Percentiles rank a stretch among this genome's conserved stretches.
Conservation (phyloP, 176 grass and related monocot species). For the Eleusine indica region DNA sequence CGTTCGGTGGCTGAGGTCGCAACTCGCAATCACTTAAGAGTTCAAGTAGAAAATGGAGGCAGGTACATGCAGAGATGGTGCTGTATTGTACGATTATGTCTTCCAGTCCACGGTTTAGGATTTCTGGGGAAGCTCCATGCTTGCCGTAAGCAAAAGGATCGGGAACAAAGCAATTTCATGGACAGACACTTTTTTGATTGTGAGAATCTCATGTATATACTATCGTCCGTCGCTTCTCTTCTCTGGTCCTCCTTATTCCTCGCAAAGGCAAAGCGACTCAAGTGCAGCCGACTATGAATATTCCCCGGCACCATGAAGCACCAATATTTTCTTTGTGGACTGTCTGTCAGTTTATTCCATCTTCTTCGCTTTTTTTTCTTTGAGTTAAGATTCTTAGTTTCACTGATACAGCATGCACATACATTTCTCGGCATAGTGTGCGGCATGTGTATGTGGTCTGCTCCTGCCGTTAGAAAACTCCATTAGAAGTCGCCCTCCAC, state of each 20-base stretch:
- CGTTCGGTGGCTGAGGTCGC: background rate
- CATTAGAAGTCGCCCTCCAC: background rate
- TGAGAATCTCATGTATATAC: background rate
- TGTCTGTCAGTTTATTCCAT: no score
- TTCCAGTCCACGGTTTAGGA: background rate
- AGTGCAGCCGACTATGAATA: background rate
- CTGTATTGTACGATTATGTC: background rate
- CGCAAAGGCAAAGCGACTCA: background rate
- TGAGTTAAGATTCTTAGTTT: no score
- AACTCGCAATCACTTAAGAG: background rate
- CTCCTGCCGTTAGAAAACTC: background rate
- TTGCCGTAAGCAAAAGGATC: background rate
- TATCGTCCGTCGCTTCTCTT: background rate
- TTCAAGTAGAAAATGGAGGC: background rate
- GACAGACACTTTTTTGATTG: background rate
- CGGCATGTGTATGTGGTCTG: background rate
- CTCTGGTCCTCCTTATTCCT: background rate
- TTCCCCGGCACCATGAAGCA: background rate
- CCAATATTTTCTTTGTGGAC: background rate
- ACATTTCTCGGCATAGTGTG: no score
- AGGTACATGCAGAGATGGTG: background rate
- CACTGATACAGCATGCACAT: no score
- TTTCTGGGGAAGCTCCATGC: conserved; percentile 5
- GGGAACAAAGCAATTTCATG: background rate
- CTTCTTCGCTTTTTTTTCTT: no score